phyloP scores from a whole-genome alignment of 768 basidiomycete genomes.

The Dendrothele bispora region DNA sequence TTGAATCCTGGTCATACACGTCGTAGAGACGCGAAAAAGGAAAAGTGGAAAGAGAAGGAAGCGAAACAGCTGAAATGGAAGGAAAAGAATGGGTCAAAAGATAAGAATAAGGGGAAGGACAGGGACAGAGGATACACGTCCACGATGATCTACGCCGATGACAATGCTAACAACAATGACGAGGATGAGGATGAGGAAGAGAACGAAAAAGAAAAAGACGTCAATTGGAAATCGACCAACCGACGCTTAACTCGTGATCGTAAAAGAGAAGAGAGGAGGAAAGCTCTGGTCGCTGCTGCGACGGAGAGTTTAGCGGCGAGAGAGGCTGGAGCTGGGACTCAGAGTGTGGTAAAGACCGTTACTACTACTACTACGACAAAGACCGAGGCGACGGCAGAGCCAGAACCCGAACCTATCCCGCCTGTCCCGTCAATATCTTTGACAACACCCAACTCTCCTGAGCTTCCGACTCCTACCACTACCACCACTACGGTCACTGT shows the following conservation, averaged over 20 bases:
- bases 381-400: not conserved
- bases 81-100: not conserved
- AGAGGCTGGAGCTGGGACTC: not conserved
- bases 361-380: not conserved
- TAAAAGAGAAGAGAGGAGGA: slow-evolving; percentile 48
- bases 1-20: slow-evolving; percentile 13
- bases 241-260: slow-evolving; percentile 51
- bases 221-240: slow-evolving; percentile 9
- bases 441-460: slow-evolving; percentile 10
- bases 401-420: too few relatives aligned
- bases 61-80: slow-evolving; percentile 11
- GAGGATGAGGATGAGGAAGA: not conserved
- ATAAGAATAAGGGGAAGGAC: slow-evolving; percentile 1
- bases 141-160: not conserved
- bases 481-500: not conserved
- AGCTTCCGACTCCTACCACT: slow-evolving; percentile 2
- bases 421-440: too few relatives aligned
- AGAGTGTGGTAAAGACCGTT: not conserved
- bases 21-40: slow-evolving; percentile 10
- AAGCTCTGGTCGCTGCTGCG: slow-evolving; percentile 31
- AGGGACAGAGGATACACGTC: too few relatives aligned
- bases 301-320: slow-evolving; percentile 8
- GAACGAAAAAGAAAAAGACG: not conserved
- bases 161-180: not conserved
- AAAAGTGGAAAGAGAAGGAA: not conserved